Conservation (phyloP, 2,329 filamentous ascomycete species). For the Aspergillus pseudotamarii region DNA sequence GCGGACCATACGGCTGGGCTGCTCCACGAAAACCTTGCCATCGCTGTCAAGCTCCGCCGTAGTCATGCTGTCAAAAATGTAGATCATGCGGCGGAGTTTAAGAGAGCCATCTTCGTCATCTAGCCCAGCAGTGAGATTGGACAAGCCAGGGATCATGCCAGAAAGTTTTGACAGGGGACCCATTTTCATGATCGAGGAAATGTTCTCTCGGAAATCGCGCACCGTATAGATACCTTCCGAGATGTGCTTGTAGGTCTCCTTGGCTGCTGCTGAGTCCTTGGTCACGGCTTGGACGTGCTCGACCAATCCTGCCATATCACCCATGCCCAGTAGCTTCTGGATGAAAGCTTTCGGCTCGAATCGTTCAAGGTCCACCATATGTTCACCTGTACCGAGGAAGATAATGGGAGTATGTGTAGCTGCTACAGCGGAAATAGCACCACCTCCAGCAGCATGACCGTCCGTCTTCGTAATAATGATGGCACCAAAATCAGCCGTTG, state of each 20-base stretch:
- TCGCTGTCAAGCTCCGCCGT: slow-evolving; percentile 93
- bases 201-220: slow-evolving; percentile 89
- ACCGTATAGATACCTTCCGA: slow-evolving; percentile 95
- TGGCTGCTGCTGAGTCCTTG: slow-evolving; percentile 74
- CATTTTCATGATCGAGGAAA: slow-evolving; percentile 99
- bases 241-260: slow-evolving; percentile 99
- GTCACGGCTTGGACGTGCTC: slow-evolving; percentile 97
- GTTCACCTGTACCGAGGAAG: slow-evolving; percentile 96
- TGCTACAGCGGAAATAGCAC: slow-evolving; percentile 95
- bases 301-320: slow-evolving; percentile 90
- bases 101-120: slow-evolving; percentile 94
- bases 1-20: slow-evolving; percentile 89
- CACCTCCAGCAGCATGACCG: slow-evolving; percentile 90
- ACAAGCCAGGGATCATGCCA: slow-evolving; percentile 96
- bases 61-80: slow-evolving; percentile 98
- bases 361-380: slow-evolving; percentile 90
- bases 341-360: slow-evolving; percentile 94
- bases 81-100: slow-evolving; percentile 97
- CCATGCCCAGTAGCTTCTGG: slow-evolving; percentile 93
- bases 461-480: slow-evolving; percentile 99
- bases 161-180: slow-evolving; percentile 96
- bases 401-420: slow-evolving; percentile 96
- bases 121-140: slow-evolving; percentile 91
- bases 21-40: slow-evolving; percentile 89
- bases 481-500: slow-evolving; percentile 92